phyloP scores from a whole-genome alignment of 768 basidiomycete species.

The Naganishia antarctica region DNA sequence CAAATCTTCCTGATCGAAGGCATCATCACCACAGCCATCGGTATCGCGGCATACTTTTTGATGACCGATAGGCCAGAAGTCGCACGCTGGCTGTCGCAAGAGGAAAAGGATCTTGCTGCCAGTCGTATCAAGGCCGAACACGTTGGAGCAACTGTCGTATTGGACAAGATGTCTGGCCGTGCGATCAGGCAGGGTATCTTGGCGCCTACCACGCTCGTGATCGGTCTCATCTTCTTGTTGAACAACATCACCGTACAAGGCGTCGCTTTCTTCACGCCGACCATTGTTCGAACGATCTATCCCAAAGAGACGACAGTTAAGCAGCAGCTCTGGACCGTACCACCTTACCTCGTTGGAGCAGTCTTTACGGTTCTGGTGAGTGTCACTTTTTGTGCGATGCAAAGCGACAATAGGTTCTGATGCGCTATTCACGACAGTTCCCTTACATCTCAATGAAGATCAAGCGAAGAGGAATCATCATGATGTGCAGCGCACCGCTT shows the following conservation, averaged over 20 bases:
- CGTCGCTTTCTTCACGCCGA: constrained; percentile 26
- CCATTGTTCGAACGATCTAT: constrained; percentile 39
- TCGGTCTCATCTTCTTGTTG: constrained; percentile 36
- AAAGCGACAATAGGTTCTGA: too few relatives aligned
- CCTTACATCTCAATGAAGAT: constrained; percentile 34
- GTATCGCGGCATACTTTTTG: constrained; percentile 21
- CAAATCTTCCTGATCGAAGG: constrained; percentile 30
- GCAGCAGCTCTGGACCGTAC: constrained; percentile 34
- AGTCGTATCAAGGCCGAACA: constrained; percentile 37
- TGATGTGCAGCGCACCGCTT: constrained; percentile 25
- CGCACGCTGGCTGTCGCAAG: constrained; percentile 21
- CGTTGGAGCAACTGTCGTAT: constrained; percentile 30
- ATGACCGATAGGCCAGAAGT: constrained; percentile 21
- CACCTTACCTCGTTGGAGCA: constrained; percentile 30
- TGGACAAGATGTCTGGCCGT: constrained; percentile 33
- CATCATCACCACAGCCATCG: constrained; percentile 24
- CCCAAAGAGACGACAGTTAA: constrained; percentile 29
- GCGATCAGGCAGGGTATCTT: constrained; percentile 24
- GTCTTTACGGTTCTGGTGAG: constrained; percentile 28
- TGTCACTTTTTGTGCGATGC: neutral
- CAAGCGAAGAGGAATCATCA: constrained; percentile 28
- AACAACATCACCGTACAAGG: constrained; percentile 36
- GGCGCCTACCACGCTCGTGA: constrained; percentile 28
- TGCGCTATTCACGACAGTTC: neutral
- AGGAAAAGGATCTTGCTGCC: constrained; percentile 25